Base-by-base conservation (phyloP, 441 rosid species). In the Rhodomyrtus psidioides region DNA sequence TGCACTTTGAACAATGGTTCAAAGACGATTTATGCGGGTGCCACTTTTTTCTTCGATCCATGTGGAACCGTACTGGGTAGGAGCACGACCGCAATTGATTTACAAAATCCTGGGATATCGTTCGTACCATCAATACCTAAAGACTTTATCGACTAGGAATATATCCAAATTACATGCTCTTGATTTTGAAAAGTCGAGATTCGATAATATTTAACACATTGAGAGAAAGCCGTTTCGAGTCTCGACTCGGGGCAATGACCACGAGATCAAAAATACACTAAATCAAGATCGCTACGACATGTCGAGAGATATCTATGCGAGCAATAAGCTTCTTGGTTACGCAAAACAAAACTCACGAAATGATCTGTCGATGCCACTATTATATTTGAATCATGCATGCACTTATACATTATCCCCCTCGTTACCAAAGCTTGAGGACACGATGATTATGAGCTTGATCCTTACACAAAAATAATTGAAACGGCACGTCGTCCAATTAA, bases 1-100 rank as follows among this genome's bases (percentile, higher is more conserved):
- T 16, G 0, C 12, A 8, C 17, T 30, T 7, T 4, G 1, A 1
- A 30, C 2, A 0, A 8, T 17, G 8, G 0, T 9, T 16, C 0
- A 4, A 1, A 0, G 2, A 30, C 10, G 24, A 15, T 15, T 0
- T 6, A 8, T 27, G 2, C 1, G 13, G 1, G 13, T 3, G 14
- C 14, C 9, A 9, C 12, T 58, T 8, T 12, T 58, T n/a, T n/a
- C 62, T 58, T 15, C 0, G 1, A 30, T 58, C 16, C 17, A 1
- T 2, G 17, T 58, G 28, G n/a, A 58, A n/a, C 0, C 8, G 28
- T 58, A 12, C 10, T 58, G 0, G 0, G n/a, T n/a, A 58, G 17
- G 4, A 15, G 62, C 62, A 58, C 27, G 2, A n/a, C 0, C 8
- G 2, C 1, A 4, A 58, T 58, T 27, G 1, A 12, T n/a, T 13